Evolutionary conservation across 2,329 filamentous ascomycete genomes (phyloP).

Genomic region (Cordyceps militaris): DNA sequence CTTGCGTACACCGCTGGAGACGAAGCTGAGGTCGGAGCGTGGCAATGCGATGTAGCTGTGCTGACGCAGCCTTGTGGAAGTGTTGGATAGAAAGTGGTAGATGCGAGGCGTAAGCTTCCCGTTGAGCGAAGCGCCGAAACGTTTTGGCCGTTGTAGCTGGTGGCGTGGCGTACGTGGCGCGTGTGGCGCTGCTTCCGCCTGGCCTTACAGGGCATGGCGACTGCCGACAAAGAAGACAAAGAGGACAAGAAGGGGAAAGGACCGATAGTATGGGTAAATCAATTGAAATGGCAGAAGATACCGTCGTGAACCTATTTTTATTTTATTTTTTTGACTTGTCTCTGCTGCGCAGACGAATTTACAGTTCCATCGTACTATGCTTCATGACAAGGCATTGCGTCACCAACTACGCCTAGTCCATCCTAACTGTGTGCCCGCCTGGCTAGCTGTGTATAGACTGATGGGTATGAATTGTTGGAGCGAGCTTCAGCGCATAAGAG

Average conservation of each 20-base stretch:
- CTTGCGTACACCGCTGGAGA: conserved; percentile 1
- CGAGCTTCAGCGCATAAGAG: too few relatives aligned
- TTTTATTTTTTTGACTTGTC: background rate
- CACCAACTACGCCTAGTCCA: too few relatives aligned
- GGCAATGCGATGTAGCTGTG: conserved; percentile 1
- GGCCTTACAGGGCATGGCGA: background rate
- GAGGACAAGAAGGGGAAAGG: background rate
- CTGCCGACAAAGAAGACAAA: background rate
- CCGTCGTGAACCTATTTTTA: too few relatives aligned
- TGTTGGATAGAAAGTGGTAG: background rate
- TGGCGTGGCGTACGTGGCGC: conserved; percentile 3
- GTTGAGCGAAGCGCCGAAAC: background rate
- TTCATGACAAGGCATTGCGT: too few relatives aligned
- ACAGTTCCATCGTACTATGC: too few relatives aligned
- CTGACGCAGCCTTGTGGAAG: conserved; percentile 4
- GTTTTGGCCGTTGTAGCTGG: background rate
- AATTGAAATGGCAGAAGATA: background rate
- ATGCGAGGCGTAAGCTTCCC: conserved; percentile 8
- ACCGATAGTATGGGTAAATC: background rate
- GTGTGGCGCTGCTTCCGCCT: conserved; percentile 2
- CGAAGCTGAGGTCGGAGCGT: background rate
- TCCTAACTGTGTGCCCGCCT: too few relatives aligned
- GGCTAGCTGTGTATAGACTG: too few relatives aligned
- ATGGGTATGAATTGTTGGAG: too few relatives aligned
- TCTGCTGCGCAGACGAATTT: background rate